phyloP scores from a whole-genome alignment of 129 eudicot species.

The Artemisia argyi region DNA sequence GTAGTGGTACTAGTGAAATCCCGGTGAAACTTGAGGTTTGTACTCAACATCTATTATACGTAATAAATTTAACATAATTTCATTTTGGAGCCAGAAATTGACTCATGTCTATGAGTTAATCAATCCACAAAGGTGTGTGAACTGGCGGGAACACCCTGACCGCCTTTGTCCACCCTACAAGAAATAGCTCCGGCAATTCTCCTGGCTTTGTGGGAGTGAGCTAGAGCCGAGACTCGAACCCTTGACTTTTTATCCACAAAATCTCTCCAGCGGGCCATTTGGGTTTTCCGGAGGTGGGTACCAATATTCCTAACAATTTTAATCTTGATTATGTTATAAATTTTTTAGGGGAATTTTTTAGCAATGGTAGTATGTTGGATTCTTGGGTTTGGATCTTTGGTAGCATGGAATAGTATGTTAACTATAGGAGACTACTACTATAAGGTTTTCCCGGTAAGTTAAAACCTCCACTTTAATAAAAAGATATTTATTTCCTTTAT shows the following conservation, averaged over 20 bases:
- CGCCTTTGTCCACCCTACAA: no score
- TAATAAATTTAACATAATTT: not conserved
- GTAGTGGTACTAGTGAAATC: constrained; percentile 10
- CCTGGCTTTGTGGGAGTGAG: no score
- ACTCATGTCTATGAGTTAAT: not conserved
- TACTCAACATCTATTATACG: not conserved
- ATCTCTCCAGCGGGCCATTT: no score
- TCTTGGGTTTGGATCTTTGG: constrained; percentile 21
- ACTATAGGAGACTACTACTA: constrained; percentile 19
- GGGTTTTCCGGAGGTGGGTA: no score
- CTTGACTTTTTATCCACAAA: no score
- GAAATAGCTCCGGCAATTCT: no score
- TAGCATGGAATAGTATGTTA: constrained; percentile 18
- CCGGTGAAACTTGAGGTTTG: constrained; percentile 64
- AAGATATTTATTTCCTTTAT: not conserved
- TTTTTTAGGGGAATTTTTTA: constrained; percentile 5
- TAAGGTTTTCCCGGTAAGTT: constrained; percentile 7
- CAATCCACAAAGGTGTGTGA: no score
- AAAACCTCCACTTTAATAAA: not conserved
- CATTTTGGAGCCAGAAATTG: not conserved
- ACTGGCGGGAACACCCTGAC: no score
- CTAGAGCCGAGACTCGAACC: no score
- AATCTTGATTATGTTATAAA: not conserved
- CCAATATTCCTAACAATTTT: no score
- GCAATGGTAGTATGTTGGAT: constrained; percentile 14